Base-by-base conservation (phyloP, 495 filamentous ascomycete species). In the Rusavskia elegans region DNA sequence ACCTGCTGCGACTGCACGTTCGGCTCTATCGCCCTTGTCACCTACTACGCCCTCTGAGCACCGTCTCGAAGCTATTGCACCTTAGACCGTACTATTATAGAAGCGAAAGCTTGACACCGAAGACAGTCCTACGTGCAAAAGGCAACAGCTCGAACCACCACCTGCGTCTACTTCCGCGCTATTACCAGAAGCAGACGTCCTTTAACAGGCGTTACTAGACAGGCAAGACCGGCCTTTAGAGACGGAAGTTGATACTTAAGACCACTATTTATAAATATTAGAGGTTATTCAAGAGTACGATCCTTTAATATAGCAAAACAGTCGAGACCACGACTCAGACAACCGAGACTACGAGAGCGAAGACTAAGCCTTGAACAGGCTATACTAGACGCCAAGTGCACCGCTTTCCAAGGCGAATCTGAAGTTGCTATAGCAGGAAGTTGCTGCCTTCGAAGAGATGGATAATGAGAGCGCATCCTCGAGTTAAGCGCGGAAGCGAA, bases 41-140 rank as follows among this genome's bases (percentile, higher is more conserved):
- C 4, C 38, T 3, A 40, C 38, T 3, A 40, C 14, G n/a, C n/a
- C n/a, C n/a, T n/a, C n/a, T n/a, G n/a, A n/a, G n/a, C n/a, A n/a
- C n/a, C n/a, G n/a, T n/a, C n/a, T n/a, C n/a, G n/a, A n/a, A n/a
- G n/a, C n/a, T n/a, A n/a, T n/a, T 40, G 38, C 38, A 40, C 38
- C 38, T 19, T 11, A 5, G 5, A 19, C 3, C 13, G 13, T 11
- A 11, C 41, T 13, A 55, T 35, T 30, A 23, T 37, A 50, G 37
- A 55, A 55, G 48, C 46, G 53, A 37, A 55, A 45, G 42, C 32
- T 27, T 48, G 36, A 8, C 42, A n/a, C 46, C 37, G 48, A 42
- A 41, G 36, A 55, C 37, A 25, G 10, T 10, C 19, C 25, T 25
- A 32, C 48, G 1, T 37, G 50, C 2, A 55, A 55, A 46, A 35